Evolutionary conservation across 164 flowering plant genomes (phyloP).

Genomic region (Akebia trifoliata): DNA sequence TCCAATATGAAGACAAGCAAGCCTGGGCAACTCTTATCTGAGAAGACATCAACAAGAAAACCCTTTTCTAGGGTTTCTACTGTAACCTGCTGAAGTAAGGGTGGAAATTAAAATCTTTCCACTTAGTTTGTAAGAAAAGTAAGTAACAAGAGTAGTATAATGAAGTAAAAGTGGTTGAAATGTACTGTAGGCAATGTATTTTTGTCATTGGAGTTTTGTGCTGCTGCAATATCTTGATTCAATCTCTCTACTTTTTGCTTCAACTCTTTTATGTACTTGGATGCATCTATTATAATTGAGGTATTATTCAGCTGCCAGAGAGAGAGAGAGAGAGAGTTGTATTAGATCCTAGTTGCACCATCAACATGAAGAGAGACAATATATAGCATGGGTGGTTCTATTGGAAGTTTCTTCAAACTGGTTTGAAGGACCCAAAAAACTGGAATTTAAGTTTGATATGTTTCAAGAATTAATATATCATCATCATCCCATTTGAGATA

Average conservation of each 20-base stretch:
- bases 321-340: no score
- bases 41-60: conserved; percentile 52
- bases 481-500: no score
- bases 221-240: conserved; percentile 50
- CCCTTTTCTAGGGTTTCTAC: conserved; percentile 74
- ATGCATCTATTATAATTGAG: conserved; percentile 76
- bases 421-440: no score
- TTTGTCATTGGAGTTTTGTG: conserved; percentile 22
- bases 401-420: no score
- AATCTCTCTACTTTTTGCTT: conserved; percentile 71
- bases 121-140: no score
- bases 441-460: no score
- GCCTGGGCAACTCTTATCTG: conserved; percentile 53
- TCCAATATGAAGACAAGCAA: conserved; percentile 64
- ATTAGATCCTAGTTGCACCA: conserved; percentile 8
- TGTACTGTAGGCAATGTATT: conserved; percentile 37
- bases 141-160: no score
- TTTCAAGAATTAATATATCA: no score
- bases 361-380: neutral
- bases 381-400: no score
- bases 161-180: neutral
- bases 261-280: conserved; percentile 71
- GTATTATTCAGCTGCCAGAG: conserved; percentile 55
- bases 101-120: neutral
- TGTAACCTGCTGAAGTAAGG: conserved; percentile 36